Evolutionary conservation across 768 basidiomycete genomes (phyloP), one percentile per base, ranked within the genome.

Genomic region (Suillus variegatus): DNA sequence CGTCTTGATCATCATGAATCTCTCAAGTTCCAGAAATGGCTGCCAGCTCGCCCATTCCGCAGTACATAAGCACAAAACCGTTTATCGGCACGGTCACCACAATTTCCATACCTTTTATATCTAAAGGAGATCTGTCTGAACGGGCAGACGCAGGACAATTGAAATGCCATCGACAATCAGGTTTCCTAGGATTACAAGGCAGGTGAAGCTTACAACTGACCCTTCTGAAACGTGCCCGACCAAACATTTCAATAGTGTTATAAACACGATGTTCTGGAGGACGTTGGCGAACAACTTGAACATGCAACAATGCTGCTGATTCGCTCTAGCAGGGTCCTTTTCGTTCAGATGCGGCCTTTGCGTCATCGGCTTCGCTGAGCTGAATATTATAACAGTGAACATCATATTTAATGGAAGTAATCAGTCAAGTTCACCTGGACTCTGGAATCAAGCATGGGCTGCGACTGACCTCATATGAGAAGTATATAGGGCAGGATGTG

Each of bases 401-500:
- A 28, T 5, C 57, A 28, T 60, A 43, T 41, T n/a, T 43, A 32
- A 41, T 60, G 28, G 25, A 60, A 20, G 41, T 3, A 43, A 43
- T 60, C 28, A 41, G 25, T 41, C 10, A 60, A 18, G 12, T 60
- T 28, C 40, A 60, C 25, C 41, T 43, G 25, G 41, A 20, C 25
- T 14, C 18, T 43, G 25, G 18, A 28, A 25, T 2, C 18, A 28
- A 60, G 10, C 25, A 20, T 43, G 10, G 18, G 20, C 18, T 28
- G 22, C 12, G 41, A 41, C 76, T 64, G 38, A 76, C 76, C 66
- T 67, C 71, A 74, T 70, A 78, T 70, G 46, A 77, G 68, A 22
- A 75, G 65, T 18, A 70, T 72, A 55, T 74, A 73, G 13, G 77
- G 77, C 14, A 78, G 65, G 57, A 71, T 76, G 64, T 71, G 78